Evolutionary conservation across 2,329 filamentous ascomycete genomes (phyloP).

Genomic region (Aspergillus tanneri): DNA sequence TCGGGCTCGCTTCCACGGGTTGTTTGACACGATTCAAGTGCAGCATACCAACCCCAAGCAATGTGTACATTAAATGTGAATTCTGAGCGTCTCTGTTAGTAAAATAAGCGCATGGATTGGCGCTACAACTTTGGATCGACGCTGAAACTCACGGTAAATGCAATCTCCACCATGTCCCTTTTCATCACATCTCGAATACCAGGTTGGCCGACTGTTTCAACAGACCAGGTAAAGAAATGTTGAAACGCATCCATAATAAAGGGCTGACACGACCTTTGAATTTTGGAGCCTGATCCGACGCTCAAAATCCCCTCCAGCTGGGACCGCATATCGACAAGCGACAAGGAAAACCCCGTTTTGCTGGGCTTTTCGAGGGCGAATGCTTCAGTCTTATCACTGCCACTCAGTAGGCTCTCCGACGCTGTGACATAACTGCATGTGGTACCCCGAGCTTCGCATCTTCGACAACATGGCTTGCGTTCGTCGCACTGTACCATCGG

Average conservation of each 20-base stretch:
- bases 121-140: no score
- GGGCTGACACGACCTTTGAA: neutral
- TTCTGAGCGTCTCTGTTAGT: conserved; percentile 14
- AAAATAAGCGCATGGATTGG: neutral
- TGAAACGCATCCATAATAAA: conserved; percentile 22
- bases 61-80: conserved; percentile 32
- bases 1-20: conserved; percentile 8
- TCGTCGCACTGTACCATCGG: conserved; percentile 29
- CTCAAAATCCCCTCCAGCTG: conserved; percentile 14
- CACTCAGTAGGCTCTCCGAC: neutral
- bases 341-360: conserved; percentile 15
- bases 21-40: conserved; percentile 29
- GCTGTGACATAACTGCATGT: conserved; percentile 22
- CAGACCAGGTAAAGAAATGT: conserved; percentile 20
- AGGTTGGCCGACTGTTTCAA: conserved; percentile 13
- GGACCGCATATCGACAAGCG: conserved; percentile 16
- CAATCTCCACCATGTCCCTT: conserved; percentile 27
- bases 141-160: conserved; percentile 21
- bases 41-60: conserved; percentile 29
- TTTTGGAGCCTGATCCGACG: neutral
- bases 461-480: conserved; percentile 25
- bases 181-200: conserved; percentile 21
- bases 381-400: neutral
- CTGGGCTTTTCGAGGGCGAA: neutral
- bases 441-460: conserved; percentile 25